Conservation (phyloP, 257 asterid genomes). For the Avicennia marina region DNA sequence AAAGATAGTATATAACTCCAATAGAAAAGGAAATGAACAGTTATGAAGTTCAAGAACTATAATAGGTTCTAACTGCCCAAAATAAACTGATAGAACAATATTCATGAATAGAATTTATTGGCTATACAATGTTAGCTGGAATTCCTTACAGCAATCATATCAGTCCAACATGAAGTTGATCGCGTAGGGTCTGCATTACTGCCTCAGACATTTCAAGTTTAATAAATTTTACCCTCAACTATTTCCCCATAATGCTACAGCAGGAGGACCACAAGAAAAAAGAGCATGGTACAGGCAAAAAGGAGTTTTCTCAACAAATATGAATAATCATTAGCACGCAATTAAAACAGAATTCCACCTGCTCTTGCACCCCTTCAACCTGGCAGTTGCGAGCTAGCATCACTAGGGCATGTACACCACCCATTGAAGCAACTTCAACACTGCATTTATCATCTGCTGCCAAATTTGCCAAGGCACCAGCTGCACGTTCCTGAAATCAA, state of each 20-base stretch:
- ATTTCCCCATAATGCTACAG: not conserved
- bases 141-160: not conserved
- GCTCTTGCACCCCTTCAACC: slow-evolving; percentile 90
- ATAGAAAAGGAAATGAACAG: too few species aligned
- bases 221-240: not conserved
- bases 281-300: too few species aligned
- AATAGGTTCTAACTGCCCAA: too few species aligned
- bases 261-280: too few species aligned
- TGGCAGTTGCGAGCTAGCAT: slow-evolving; percentile 67
- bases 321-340: slow-evolving; percentile 2
- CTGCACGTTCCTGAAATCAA: slow-evolving; percentile 75
- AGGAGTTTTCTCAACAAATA: not conserved
- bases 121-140: too few species aligned
- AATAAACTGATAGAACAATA: too few species aligned
- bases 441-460: slow-evolving; percentile 98
- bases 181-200: not conserved
- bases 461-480: slow-evolving; percentile 88
- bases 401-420: slow-evolving; percentile 77
- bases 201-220: not conserved
- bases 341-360: slow-evolving; percentile 37
- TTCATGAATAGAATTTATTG: too few species aligned
- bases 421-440: slow-evolving; percentile 63
- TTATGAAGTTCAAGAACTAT: too few species aligned
- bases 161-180: not conserved
- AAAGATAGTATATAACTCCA: not conserved